phyloP scores from a whole-genome alignment of 257 asterid species.

The Penstemon newberryi region DNA sequence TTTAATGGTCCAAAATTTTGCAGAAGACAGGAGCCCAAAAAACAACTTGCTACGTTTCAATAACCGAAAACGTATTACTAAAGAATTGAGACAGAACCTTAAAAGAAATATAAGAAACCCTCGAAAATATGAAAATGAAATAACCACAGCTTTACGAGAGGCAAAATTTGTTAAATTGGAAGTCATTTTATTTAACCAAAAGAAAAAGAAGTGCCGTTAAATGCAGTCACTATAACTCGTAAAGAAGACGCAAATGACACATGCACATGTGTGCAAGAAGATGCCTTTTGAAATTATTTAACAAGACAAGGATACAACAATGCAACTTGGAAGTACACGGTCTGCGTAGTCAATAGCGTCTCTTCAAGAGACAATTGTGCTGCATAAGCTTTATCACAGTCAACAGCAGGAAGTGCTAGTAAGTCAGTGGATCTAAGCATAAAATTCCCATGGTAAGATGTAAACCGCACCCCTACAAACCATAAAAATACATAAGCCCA shows the following conservation, averaged over 20 bases:
- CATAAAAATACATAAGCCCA: conserved; percentile 24
- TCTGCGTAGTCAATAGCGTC: conserved; percentile 75
- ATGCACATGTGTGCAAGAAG: conserved; percentile 20
- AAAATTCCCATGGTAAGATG: conserved; percentile 96
- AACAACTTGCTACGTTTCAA: not conserved
- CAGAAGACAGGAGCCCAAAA: not conserved
- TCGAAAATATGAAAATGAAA: conserved; percentile 14
- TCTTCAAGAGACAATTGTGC: conserved; percentile 95
- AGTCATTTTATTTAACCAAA: conserved; percentile 10
- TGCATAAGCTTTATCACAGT: conserved; percentile 97
- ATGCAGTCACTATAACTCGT: conserved; percentile 14
- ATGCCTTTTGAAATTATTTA: conserved; percentile 11
- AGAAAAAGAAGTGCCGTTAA: conserved; percentile 16
- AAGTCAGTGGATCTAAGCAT: conserved; percentile 97
- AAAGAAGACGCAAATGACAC: not conserved
- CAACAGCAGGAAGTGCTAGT: conserved; percentile 95
- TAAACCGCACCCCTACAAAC: conserved; percentile 85
- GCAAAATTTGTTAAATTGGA: too few species aligned
- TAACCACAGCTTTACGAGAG: conserved; percentile 18
- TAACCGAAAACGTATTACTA: not conserved
- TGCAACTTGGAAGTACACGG: conserved; percentile 93
- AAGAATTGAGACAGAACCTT: not conserved
- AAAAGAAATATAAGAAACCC: not conserved
- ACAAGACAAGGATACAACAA: conserved; percentile 82
- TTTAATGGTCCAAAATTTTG: conserved; percentile 9